Base-by-base conservation (phyloP, 2,329 filamentous ascomycete genomes). In the Shiraia sp. region DNA sequence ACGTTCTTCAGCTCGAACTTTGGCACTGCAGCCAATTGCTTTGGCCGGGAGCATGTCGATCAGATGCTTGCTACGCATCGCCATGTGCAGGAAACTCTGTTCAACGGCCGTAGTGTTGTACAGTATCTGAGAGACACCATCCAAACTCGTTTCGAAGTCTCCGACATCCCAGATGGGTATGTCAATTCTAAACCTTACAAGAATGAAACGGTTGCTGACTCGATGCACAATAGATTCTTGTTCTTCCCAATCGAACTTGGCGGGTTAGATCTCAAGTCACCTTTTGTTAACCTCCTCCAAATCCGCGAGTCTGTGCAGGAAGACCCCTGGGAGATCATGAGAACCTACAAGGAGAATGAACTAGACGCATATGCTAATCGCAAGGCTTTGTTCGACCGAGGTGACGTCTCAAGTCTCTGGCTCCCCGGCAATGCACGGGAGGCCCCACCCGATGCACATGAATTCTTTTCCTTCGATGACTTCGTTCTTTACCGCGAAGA, bases 1-100 rank as follows among this genome's bases (percentile, higher is more conserved):
- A 75, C 72, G 0, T 81, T 81, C 65, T 78, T 81, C 59, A 68
- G 70, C 3, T 72, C 72, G 12, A 80, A 79, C 49, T 80, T 81
- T 42, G 78, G 78, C 14, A 70, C 71, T 24, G 63, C 77, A 0
- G 75, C 76, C 3, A 75, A 79, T 40, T 80, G 77, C 48, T 78
- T 77, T 40, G 78, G 78, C 0, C 72, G 68, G 15, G 63, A 70
- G 14, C 78, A 81, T 50, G 72, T 81, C 3, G 75, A 80, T 43
- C 71, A 72, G 34, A 78, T 80, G 66, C 73, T 81, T 3, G 59
- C 65, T 3, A 78, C 75, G 0, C 76, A 79, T 48, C 61, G 73
- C 13, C 74, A 70, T 19, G 77, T 78, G 26, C 77, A 81, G 50
- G 61, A 71, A 7, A 64, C 68, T 28, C 65, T 80, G 5, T 80